Conservation (phyloP, 75 land plant genomes). For the Pinus albicaulis region DNA sequence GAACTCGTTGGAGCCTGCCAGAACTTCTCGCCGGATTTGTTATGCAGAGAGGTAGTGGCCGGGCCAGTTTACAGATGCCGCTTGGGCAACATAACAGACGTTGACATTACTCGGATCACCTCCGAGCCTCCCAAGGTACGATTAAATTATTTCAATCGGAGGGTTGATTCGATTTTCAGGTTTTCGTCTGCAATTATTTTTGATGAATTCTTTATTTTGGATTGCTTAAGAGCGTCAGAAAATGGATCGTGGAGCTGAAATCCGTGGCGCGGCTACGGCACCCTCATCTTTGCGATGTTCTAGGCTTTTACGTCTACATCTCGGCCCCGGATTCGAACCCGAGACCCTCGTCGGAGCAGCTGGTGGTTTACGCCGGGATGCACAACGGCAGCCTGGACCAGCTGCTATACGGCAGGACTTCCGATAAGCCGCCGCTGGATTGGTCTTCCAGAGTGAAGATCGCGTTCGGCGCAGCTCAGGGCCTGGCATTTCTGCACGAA, state of each 20-base stretch:
- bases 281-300: conserved; percentile 14
- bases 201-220: not conserved
- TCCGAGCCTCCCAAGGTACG: conserved; percentile 35
- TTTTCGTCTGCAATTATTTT: not conserved
- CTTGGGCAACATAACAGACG: not conserved
- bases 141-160: conserved; percentile 27
- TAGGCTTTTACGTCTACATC: conserved; percentile 10
- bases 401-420: conserved; percentile 16
- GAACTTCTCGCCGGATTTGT: conserved; percentile 17
- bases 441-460: conserved; percentile 35
- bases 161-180: not conserved
- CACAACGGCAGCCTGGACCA: conserved; percentile 37
- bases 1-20: conserved; percentile 16
- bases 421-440: conserved; percentile 17
- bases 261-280: conserved; percentile 12
- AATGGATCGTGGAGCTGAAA: conserved; percentile 12
- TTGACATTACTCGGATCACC: conserved; percentile 52
- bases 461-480: conserved; percentile 43
- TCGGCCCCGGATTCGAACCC: not conserved
- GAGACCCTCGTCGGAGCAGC: not conserved
- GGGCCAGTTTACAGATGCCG: conserved; percentile 14
- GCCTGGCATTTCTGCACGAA: conserved; percentile 47
- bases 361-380: conserved; percentile 10
- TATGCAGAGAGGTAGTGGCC: conserved; percentile 13
- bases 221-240: conserved; percentile 2